phyloP scores from a whole-genome alignment of 176 grass and related monocot genomes.

The Chloris gayana region DNA sequence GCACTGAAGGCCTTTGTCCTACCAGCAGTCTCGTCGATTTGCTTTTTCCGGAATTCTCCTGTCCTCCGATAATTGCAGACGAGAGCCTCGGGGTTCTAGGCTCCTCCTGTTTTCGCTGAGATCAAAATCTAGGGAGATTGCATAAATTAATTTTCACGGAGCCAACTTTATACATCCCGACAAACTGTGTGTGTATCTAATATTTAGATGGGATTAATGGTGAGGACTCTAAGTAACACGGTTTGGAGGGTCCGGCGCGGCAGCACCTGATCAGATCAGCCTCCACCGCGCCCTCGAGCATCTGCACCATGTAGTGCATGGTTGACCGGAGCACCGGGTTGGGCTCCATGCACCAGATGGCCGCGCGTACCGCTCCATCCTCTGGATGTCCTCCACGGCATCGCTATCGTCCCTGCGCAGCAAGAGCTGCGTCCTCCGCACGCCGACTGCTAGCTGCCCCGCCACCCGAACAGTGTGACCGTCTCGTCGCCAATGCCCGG shows the following conservation, averaged over 20 bases:
- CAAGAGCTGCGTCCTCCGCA: background rate
- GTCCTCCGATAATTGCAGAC: no score
- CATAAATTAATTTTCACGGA: no score
- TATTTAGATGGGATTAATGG: background rate
- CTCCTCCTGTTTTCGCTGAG: no score
- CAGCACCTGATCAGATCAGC: background rate
- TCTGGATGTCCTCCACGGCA: background rate
- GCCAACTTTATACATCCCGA: no score
- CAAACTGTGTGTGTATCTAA: background rate
- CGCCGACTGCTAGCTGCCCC: background rate
- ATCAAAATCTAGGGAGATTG: no score
- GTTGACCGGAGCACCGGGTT: constrained; percentile 20
- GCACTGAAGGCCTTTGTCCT: no score
- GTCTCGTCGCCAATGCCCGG: background rate
- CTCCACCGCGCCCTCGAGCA: background rate
- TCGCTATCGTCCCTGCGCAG: background rate
- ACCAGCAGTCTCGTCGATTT: no score
- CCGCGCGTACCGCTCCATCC: background rate
- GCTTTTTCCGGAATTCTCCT: no score
- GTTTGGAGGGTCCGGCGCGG: background rate
- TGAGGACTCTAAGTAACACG: constrained; percentile 16
- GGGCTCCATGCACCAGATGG: constrained; percentile 21
- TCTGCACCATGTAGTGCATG: constrained; percentile 18
- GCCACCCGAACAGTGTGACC: constrained; percentile 36
- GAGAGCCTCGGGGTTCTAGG: no score